Base-by-base conservation (phyloP, 208 protist genomes). In the Acanthamoeba lugdunensis region DNA sequence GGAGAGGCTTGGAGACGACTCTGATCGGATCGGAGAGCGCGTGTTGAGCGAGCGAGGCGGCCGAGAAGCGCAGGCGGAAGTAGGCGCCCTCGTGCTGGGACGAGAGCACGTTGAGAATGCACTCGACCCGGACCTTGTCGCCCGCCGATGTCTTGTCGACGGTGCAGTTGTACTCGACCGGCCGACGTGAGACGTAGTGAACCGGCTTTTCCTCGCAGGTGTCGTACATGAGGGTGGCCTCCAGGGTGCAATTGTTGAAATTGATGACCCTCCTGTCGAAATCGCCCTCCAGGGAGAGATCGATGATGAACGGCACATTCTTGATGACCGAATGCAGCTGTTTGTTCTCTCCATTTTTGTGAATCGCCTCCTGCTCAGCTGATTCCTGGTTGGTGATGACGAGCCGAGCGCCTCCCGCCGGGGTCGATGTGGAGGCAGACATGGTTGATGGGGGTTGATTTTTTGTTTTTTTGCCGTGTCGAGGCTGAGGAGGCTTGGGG, bases 131-230 rank as follows among this genome's bases (percentile, higher is more conserved):
- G 25, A 85, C 48, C 77, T 37, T 58, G 23, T 85, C 77, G 50
- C 50, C 77, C 8, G 18, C 48, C 7, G 77, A 11, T 37, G 63
- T n/a, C n/a, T 82, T 54, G 28, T 63, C 50, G 50, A 85, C 50
- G 13, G 77, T 85, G 77, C 77, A 85, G 77, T 85, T 85, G 52
- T 85, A 85, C 52, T 85, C 77, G n/a, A 85, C 77, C 25, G 77
- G 77, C 5, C 77, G 77, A 9, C 77, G 77, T 18, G 77, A 54
- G 13, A 85, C 77, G 50, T 85, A 85, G 50, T 85, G 77, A 23
- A 85, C 77, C 2, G 77, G 77, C 77, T 41, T 85, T 45, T 85
- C 50, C n/a, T 85, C 77, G 41, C 41, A 13, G 6, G 77, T 63
- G 23, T 85, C 77, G 77, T 85, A 85, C 41, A 85, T 61, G 77